phyloP scores from a whole-genome alignment of 2,329 filamentous ascomycete species.

The Xylaria sp. region DNA sequence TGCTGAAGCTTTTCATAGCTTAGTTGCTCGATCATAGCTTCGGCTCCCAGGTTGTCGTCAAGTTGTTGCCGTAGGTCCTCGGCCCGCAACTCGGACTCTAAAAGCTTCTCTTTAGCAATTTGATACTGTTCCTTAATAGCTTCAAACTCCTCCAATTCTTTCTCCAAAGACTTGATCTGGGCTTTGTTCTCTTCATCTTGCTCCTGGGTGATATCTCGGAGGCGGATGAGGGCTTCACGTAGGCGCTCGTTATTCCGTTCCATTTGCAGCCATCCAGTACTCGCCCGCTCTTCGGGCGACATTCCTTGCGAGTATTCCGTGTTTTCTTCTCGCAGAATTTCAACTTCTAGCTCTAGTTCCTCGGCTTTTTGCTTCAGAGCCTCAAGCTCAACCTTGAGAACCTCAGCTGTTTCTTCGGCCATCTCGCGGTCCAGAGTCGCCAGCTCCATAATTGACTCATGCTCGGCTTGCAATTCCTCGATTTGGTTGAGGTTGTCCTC shows the following conservation, averaged over 20 bases:
- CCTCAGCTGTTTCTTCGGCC: conserved; percentile 92
- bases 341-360: conserved; percentile 87
- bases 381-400: conserved; percentile 82
- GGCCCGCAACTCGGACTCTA: conserved; percentile 77
- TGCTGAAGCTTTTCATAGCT: conserved; percentile 88
- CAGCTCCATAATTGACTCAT: conserved; percentile 86
- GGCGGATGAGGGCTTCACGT: conserved; percentile 82
- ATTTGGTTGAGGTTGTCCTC: conserved; percentile 75
- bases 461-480: conserved; percentile 81
- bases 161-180: conserved; percentile 78
- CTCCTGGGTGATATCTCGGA: conserved; percentile 89
- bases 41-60: conserved; percentile 86
- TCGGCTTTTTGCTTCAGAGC: conserved; percentile 79
- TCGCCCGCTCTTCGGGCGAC: conserved; percentile 86
- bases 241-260: conserved; percentile 90
- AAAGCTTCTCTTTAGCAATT: conserved; percentile 76
- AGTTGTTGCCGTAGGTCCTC: conserved; percentile 92
- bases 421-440: conserved; percentile 93
- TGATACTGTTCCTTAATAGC: conserved; percentile 76
- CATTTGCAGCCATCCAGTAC: conserved; percentile 89
- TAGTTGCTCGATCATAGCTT: conserved; percentile 94
- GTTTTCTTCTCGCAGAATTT: conserved; percentile 89
- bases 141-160: conserved; percentile 76
- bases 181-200: conserved; percentile 82
- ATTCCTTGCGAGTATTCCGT: conserved; percentile 84